Evolutionary conservation across 208 protist genomes (phyloP).

Genomic region (Trypanosoma lewisi): DNA sequence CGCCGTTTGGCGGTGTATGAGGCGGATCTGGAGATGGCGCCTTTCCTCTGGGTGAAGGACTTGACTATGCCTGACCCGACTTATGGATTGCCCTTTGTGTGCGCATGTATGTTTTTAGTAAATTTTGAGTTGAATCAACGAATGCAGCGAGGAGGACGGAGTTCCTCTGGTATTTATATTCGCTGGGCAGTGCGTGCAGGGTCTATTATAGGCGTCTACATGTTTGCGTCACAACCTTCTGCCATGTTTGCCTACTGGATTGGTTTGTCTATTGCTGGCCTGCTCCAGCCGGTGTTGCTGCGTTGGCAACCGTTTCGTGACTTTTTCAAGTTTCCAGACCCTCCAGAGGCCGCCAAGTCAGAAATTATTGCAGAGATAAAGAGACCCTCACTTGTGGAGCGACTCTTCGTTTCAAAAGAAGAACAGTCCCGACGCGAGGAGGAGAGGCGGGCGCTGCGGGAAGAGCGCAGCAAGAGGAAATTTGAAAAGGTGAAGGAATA

Average conservation of each 20-base stretch:
- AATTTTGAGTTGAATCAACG: slow-evolving; percentile 90
- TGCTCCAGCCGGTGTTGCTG: slow-evolving; percentile 82
- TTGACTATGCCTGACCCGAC: slow-evolving; percentile 88
- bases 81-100: slow-evolving; percentile 72
- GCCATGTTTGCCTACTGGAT: slow-evolving; percentile 92
- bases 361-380: slow-evolving; percentile 63
- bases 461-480: slow-evolving; percentile 35
- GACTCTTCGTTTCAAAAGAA: slow-evolving; percentile 64
- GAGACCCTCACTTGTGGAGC: slow-evolving; percentile 72
- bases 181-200: slow-evolving; percentile 69
- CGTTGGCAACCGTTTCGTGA: slow-evolving; percentile 85
- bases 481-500: slow-evolving; percentile 77
- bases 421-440: slow-evolving; percentile 46
- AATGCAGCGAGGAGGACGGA: slow-evolving; percentile 81
- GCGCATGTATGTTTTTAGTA: slow-evolving; percentile 77
- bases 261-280: slow-evolving; percentile 70
- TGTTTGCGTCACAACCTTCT: slow-evolving; percentile 73
- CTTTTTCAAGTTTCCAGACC: slow-evolving; percentile 81
- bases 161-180: slow-evolving; percentile 71
- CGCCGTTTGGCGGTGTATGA: slow-evolving; percentile 81
- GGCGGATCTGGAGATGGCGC: slow-evolving; percentile 75
- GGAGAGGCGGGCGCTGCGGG: slow-evolving; percentile 40
- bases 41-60: slow-evolving; percentile 83
- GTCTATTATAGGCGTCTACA: slow-evolving; percentile 71
- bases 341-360: slow-evolving; percentile 64